Evolutionary conservation across 208 protist genomes (phyloP).

Genomic region (Trypanosoma boissoni): DNA sequence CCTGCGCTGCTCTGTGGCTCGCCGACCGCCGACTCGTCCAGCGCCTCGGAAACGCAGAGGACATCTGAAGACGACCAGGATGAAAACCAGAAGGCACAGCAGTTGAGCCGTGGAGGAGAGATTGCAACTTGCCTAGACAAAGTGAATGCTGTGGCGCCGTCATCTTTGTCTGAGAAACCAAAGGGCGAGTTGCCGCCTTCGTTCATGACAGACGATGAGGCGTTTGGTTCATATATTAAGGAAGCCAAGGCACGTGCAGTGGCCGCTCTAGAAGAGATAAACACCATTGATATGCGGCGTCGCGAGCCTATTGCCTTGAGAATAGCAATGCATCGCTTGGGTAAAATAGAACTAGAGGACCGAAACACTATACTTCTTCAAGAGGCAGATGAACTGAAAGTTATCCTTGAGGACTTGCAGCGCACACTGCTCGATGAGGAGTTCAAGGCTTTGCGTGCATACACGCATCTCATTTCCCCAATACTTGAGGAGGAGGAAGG

Average conservation of each 20-base stretch:
- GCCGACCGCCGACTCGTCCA: background rate
- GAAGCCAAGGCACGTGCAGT: constrained; percentile 16
- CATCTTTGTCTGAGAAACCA: background rate
- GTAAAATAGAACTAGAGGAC: constrained; percentile 2
- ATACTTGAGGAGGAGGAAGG: constrained; percentile 7
- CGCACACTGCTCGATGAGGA: background rate
- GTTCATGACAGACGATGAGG: constrained; percentile 2
- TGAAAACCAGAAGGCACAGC: too few relatives aligned
- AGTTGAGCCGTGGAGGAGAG: too few relatives aligned
- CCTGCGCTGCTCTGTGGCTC: background rate
- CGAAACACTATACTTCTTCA: constrained; percentile 3
- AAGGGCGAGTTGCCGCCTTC: constrained; percentile 8
- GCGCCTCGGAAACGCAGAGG: background rate
- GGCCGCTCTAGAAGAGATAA: constrained; percentile 12
- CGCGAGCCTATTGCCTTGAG: constrained; percentile 22
- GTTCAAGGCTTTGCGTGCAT: background rate
- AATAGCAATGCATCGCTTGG: constrained; percentile 20
- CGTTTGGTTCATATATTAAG: constrained; percentile 8
- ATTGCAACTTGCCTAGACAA: background rate
- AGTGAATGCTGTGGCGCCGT: background rate
- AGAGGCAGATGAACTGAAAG: constrained; percentile 1
- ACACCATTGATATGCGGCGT: constrained; percentile 13
- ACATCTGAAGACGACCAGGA: too few relatives aligned
- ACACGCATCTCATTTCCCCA: background rate
- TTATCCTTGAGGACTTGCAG: background rate